These are phyloP conservation scores for Tuber indicum DNA, from an alignment of 495 filamentous ascomycete genomes.

Conservation along the genomic window DNA sequence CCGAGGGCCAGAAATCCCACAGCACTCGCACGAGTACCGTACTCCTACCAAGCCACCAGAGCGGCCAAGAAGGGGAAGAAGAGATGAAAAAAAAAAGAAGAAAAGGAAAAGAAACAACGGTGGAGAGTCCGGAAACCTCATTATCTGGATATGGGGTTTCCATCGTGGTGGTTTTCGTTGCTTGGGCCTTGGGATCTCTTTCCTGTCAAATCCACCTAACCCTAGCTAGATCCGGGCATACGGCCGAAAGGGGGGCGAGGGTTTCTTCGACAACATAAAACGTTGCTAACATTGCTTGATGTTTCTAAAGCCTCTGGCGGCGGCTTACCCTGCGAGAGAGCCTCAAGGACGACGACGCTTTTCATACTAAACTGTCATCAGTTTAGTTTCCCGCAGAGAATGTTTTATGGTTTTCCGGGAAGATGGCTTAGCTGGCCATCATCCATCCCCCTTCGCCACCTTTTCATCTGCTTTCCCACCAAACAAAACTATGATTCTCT, in stretches of 20 bases:
- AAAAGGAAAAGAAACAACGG: not conserved
- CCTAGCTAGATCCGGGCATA: not conserved
- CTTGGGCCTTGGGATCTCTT: not conserved
- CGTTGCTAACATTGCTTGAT: not conserved
- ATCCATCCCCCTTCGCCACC: not conserved
- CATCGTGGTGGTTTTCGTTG: not conserved
- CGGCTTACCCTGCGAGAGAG: not conserved
- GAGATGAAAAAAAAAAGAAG: not conserved
- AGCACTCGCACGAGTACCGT: not conserved
- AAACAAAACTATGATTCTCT: not conserved
- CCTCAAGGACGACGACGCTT: not conserved
- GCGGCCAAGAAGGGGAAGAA: not conserved
- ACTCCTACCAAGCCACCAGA: not conserved
- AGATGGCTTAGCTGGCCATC: not conserved
- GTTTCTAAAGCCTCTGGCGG: not conserved
- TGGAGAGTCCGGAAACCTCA: not conserved
- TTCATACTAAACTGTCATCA: not conserved
- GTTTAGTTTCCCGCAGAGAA: slow-evolving; percentile 1
- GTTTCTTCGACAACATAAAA: not conserved
- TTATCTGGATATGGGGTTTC: not conserved
- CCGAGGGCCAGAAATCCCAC: too few relatives aligned
- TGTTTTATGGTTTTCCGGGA: not conserved
- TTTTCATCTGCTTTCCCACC: not conserved
- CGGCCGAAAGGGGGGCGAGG: not conserved
- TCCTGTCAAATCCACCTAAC: not conserved